Base-by-base conservation (phyloP, 768 basidiomycete genomes). In the Tephrocybe sp. region DNA sequence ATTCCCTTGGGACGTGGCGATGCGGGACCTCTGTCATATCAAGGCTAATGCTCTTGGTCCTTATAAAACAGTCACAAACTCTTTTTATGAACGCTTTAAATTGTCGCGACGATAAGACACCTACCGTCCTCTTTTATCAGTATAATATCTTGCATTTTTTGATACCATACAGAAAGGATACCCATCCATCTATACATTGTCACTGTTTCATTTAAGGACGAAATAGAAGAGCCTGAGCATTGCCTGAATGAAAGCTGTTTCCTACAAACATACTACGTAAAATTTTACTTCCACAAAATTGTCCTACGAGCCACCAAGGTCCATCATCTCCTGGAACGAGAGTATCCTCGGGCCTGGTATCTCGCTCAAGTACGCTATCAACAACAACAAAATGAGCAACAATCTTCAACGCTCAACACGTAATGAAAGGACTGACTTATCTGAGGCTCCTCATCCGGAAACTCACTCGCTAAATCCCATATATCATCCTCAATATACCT, bases 1-100 rank as follows among this genome's bases (percentile, higher is more conserved):
- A 13, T 81, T 82, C 57, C 77, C 82, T 0, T 83, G 72, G 69
- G 67, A 79, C 51, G 65, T 82, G 42, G 78, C 79, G 1, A 68
- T 78, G 54, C 63, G 79, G 14, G 71, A 76, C 26, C 64, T 83
- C 8, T 76, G 79, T 35, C 57, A 58, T 33, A 82, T 82, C 60
- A 82, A 83, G 60, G 71, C 77, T 2, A 54, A 60, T 17, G 74
- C 77, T 0, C 51, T 63, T 11, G 75, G 75, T 4, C 52, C 60
- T 0, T 64, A 61, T 36, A 79, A 78, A 60, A 71, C 73, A 0
- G 60, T 79, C 3, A 65, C 65, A 0, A 57, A 51, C 0, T 57
- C 61, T 0, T 80, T 81, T 51, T 79, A 82, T 51, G 68, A 72
- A 14, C 63, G 66, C 13, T 72, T 73, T 48, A 69, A 61, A 48